Base-by-base conservation (phyloP, 192 early-diverging fungal genomes). In the Coemansia sp. region DNA sequence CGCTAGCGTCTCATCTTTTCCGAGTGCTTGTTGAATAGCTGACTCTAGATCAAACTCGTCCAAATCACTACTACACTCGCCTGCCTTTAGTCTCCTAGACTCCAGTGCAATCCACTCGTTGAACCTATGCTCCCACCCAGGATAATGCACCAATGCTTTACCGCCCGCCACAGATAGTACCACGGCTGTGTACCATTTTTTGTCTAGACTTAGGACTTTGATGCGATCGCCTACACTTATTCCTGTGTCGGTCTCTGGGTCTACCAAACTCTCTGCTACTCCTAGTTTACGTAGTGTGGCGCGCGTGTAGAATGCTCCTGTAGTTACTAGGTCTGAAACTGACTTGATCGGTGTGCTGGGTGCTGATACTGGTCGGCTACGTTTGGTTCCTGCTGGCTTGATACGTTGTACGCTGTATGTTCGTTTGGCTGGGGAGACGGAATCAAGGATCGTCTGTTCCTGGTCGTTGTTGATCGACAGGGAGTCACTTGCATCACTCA, bases 261-360 rank as follows among this genome's bases (percentile, higher is more conserved):
- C 71, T 3, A 74, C 42, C 16, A 66, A 32, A 47, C 63, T 60
- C 21, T 26, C 43, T 1, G 61, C 65, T 6, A 78, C 68, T 6
- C 78, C 76, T 5, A 86, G 69, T n/a, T 78, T 71, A 30, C 76
- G 75, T 17, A 86, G 74, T 3, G 78, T 78, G 19, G 75, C 69
- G 52, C 84, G 80, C 3, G 84, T 86, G 43, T 82, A 40, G 57
- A 86, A 86, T 13, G 84, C 84, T 13, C 84, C 84, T 1, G 84
- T 86, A 11, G 84, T 82, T 2, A 80, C 44, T 26, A 82, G 64
- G n/a, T 70, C 67, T 26, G 23, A 42, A 8, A 42, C 35, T 30
- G 28, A 17, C 50, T 28, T 53, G 8, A 10, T 44, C 19, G 47
- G 32, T 28, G 17, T 53, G 43, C 14, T 23, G 33, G 11, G 38